Conservation (phyloP, 1,284 basidiomycete species). For the Pyrrhoderma noxium region DNA sequence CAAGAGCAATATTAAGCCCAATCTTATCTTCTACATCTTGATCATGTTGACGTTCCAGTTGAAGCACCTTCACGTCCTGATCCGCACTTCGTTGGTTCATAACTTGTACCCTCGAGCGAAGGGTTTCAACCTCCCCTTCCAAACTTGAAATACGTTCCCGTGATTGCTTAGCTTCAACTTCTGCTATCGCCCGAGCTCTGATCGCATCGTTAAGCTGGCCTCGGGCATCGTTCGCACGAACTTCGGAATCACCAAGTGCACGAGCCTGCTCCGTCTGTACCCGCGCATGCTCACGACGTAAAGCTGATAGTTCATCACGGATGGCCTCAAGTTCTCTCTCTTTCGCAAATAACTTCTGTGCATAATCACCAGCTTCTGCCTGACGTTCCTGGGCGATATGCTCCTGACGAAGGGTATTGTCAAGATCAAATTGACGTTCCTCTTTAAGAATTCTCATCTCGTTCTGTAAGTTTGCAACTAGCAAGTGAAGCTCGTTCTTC, state of each 20-base stretch:
- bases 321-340: slow-evolving; percentile 45
- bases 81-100: slow-evolving; percentile 76
- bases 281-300: slow-evolving; percentile 48
- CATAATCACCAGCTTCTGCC: slow-evolving; percentile 37
- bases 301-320: slow-evolving; percentile 43
- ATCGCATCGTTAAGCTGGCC: slow-evolving; percentile 42
- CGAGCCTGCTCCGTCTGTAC: slow-evolving; percentile 45
- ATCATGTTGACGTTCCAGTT: slow-evolving; percentile 57
- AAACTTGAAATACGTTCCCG: slow-evolving; percentile 44
- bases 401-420: slow-evolving; percentile 48
- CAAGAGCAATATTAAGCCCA: slow-evolving; percentile 78
- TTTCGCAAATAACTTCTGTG: slow-evolving; percentile 33
- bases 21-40: slow-evolving; percentile 71
- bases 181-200: slow-evolving; percentile 44
- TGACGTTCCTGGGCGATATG: slow-evolving; percentile 47
- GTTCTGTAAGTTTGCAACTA: slow-evolving; percentile 1
- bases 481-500: slow-evolving; percentile 17
- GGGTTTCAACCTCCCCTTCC: slow-evolving; percentile 54
- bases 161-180: slow-evolving; percentile 39
- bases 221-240: slow-evolving; percentile 40
- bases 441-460: slow-evolving; percentile 46
- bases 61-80: slow-evolving; percentile 75
- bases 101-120: slow-evolving; percentile 59
- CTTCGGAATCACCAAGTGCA: slow-evolving; percentile 40
- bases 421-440: slow-evolving; percentile 47